Evolutionary conservation across 176 grass and related monocot genomes (phyloP).

Genomic region (Rhynchospora breviuscula): DNA sequence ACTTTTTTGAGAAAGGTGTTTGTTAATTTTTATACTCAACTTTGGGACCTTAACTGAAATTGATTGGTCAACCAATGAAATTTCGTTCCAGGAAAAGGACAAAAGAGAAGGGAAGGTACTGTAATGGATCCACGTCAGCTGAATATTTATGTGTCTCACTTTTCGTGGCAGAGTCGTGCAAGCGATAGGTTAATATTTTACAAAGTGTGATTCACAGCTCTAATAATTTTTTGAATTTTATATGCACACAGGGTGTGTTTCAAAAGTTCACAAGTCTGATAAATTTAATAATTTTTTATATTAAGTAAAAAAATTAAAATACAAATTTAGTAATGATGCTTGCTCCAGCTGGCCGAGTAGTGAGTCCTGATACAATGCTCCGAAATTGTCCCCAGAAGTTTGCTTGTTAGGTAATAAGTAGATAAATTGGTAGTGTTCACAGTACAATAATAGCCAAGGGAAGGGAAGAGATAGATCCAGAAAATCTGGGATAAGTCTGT

Average conservation of each 20-base stretch:
- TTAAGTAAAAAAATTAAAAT: no score
- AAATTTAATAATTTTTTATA: no score
- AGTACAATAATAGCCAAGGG: background rate
- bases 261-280: no score
- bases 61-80: background rate
- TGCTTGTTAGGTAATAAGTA: background rate
- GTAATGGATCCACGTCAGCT: background rate
- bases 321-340: background rate
- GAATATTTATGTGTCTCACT: background rate
- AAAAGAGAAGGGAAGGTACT: background rate
- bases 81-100: background rate
- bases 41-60: background rate
- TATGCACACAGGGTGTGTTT: no score
- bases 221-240: no score
- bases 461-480: background rate
- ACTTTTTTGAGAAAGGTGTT: background rate
- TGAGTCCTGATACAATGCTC: background rate
- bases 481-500: background rate
- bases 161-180: slow-evolving; percentile 11
- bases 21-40: slow-evolving; percentile 4
- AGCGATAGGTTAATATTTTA: slow-evolving; percentile 2
- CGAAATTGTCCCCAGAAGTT: background rate
- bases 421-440: background rate
- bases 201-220: no score
- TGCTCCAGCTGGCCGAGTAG: background rate